Percentiles rank a stretch among this genome's conserved stretches.
phyloP scores from a whole-genome alignment of 2,329 filamentous ascomycete species.

The Fusarium sp. region DNA sequence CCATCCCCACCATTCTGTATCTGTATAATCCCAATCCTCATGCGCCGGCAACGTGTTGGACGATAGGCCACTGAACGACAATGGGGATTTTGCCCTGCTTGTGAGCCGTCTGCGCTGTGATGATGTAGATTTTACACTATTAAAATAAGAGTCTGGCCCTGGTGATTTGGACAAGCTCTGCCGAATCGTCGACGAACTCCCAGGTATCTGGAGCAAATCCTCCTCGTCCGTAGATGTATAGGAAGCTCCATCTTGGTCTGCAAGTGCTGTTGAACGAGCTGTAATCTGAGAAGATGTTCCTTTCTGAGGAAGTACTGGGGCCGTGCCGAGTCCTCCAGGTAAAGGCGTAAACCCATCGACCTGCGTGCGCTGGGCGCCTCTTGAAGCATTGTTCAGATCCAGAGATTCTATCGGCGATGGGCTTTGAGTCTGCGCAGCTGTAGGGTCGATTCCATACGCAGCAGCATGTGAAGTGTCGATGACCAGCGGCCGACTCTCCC shows the following conservation, averaged over 20 bases:
- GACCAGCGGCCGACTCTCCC: conserved; percentile 61
- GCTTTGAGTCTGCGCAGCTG: conserved; percentile 37
- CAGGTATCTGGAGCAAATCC: conserved; percentile 75
- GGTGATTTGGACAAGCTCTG: conserved; percentile 62
- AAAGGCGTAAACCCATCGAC: conserved; percentile 59
- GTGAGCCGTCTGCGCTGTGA: conserved; percentile 60
- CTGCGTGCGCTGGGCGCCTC: conserved; percentile 59
- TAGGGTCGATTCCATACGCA: conserved; percentile 35
- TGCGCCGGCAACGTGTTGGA: conserved; percentile 59
- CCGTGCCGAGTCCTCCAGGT: conserved; percentile 38
- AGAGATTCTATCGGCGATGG: conserved; percentile 50
- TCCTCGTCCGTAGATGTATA: conserved; percentile 83
- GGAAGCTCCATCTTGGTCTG: conserved; percentile 40
- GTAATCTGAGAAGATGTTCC: conserved; percentile 28
- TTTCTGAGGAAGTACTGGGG: conserved; percentile 29
- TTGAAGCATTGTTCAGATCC: conserved; percentile 60
- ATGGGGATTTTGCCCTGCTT: conserved; percentile 68
- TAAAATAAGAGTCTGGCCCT: conserved; percentile 73
- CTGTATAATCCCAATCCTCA: conserved; percentile 87
- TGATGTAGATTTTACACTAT: conserved; percentile 52
- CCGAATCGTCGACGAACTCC: conserved; percentile 57
- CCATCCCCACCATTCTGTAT: conserved; percentile 99
- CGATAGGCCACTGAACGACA: conserved; percentile 66
- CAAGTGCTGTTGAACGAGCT: conserved; percentile 14
- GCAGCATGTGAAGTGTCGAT: conserved; percentile 55